Base-by-base conservation (phyloP, 148 eudicot genomes). In the Talinum fruticosum region DNA sequence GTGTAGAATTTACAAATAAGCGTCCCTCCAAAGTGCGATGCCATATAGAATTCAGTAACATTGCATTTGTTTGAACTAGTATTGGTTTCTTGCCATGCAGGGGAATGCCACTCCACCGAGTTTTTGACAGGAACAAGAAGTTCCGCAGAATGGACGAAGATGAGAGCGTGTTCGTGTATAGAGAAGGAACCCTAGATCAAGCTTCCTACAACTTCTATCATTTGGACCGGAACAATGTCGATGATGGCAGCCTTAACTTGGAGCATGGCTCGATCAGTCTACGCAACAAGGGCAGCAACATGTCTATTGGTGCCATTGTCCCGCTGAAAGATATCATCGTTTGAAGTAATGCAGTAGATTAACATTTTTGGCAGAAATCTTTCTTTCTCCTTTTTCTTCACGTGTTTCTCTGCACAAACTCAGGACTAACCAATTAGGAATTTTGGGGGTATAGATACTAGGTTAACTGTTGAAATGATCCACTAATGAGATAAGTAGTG, bases 181-280 rank as follows among this genome's bases (percentile, higher is more conserved):
- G 83, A 81, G 83, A 81, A 64, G 91, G 87, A 79, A 86, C 86
- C 1, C 75, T 86, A 16, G 91, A 88, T 59, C 86, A 80, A 79
- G 69, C 72, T n/a, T 49, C 79, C 30, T 71, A 66, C 62, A 29
- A 79, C 18, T 33, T 45, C 36, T 81, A 83, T 68, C 66, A 76
- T 38, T 64, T 62, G 0, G 79, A 73, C 29, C 69, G 76, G 66
- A 78, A 66, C 36, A 72, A 66, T n/a, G 51, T 64, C 23, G 21
- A 69, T 19, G n/a, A 15, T 32, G 33, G 54, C 19, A 61, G 30
- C 51, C 3, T 4, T 24, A 4, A 30, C 26, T 8, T 28, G 12
- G 59, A 23, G 13, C 45, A 28, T 23, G 65, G 32, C 76, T 82
- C 84, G 23, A 49, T 75, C 34, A 64, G 54, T 33, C 68, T 85